Conservation (phyloP, 148 eudicot genomes). For the Oxyria digyna region DNA sequence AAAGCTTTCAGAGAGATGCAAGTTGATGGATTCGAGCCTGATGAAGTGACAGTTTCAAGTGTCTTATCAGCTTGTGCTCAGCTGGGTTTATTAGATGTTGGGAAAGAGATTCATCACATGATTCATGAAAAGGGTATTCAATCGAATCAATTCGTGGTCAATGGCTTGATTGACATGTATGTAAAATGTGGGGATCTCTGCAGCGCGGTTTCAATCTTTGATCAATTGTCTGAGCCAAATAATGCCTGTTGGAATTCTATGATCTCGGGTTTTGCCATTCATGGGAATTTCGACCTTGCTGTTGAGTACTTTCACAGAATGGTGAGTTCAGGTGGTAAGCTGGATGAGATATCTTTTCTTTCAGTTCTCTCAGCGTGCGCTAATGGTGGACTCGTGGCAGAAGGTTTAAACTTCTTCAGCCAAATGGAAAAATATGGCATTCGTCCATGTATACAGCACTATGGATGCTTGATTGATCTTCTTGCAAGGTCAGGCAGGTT, state of each 20-base stretch:
- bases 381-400: slow-evolving; percentile 47
- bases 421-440: slow-evolving; percentile 43
- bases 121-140: slow-evolving; percentile 23
- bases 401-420: slow-evolving; percentile 41
- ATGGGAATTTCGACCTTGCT: slow-evolving; percentile 44
- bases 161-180: slow-evolving; percentile 70
- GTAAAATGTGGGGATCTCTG: slow-evolving; percentile 62
- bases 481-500: slow-evolving; percentile 54
- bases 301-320: slow-evolving; percentile 32
- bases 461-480: slow-evolving; percentile 57
- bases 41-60: slow-evolving; percentile 47
- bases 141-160: slow-evolving; percentile 34
- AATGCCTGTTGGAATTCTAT: slow-evolving; percentile 49
- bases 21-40: slow-evolving; percentile 43
- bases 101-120: slow-evolving; percentile 35
- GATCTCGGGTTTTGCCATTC: slow-evolving; percentile 51
- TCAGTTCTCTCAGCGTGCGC: slow-evolving; percentile 60
- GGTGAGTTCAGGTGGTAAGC: slow-evolving; percentile 35
- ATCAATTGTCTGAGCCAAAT: slow-evolving; percentile 20
- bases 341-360: slow-evolving; percentile 38
- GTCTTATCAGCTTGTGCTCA: slow-evolving; percentile 64
- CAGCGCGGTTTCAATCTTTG: slow-evolving; percentile 41
- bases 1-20: slow-evolving; percentile 32
- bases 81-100: slow-evolving; percentile 38
- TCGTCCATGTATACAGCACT: slow-evolving; percentile 36